phyloP scores from a whole-genome alignment of 2,329 filamentous ascomycete species.

The Ceratocystis ficicola region DNA sequence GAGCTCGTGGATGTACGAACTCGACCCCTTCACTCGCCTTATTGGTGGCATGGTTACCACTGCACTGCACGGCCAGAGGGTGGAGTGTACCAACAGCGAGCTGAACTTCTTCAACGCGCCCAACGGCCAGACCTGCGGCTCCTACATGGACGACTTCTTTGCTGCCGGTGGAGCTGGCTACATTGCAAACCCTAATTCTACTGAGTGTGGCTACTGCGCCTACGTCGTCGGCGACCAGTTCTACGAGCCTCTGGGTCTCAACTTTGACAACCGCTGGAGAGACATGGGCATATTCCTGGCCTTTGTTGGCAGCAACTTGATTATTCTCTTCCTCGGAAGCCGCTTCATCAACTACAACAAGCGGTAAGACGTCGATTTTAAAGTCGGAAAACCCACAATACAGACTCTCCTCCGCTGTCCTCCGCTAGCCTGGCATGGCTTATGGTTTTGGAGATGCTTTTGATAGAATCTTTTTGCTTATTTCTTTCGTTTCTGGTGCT shows the following conservation, averaged over 20 bases:
- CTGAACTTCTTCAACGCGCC: constrained; percentile 59
- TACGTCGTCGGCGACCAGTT: constrained; percentile 72
- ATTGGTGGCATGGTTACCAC: constrained; percentile 71
- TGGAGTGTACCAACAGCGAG: constrained; percentile 50
- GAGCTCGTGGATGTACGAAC: constrained; percentile 68
- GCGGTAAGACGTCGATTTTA: constrained; percentile 11
- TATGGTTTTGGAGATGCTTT: neutral
- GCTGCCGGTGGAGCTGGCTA: constrained; percentile 57
- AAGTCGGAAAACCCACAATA: neutral
- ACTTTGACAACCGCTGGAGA: constrained; percentile 61
- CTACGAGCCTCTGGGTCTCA: constrained; percentile 54
- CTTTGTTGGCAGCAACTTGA: constrained; percentile 66
- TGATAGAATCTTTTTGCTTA: neutral
- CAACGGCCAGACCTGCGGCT: constrained; percentile 52
- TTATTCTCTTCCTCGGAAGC: constrained; percentile 44
- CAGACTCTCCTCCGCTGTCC: neutral
- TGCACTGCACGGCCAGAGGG: constrained; percentile 53
- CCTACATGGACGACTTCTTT: constrained; percentile 66
- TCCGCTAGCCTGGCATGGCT: neutral
- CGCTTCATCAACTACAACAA: constrained; percentile 43
- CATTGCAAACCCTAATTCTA: constrained; percentile 50
- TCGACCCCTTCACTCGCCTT: constrained; percentile 72
- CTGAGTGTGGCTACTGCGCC: constrained; percentile 67
- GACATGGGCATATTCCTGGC: constrained; percentile 67
- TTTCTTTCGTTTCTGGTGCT: neutral